Evolutionary conservation across 202 grass and related monocot genomes (phyloP).

Genomic region (Setaria italica): DNA sequence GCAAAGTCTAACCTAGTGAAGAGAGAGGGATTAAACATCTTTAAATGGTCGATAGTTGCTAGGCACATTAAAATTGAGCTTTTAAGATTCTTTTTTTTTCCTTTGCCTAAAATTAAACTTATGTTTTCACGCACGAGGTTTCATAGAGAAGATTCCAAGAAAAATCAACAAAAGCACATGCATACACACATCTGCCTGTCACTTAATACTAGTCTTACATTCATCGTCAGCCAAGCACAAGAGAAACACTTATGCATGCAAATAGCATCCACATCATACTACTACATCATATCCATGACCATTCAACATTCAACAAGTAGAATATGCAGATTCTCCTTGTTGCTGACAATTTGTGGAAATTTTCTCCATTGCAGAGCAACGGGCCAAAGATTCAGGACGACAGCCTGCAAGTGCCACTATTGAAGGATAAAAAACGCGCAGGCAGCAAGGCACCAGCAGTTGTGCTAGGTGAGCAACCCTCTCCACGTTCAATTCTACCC

Average conservation of each 20-base stretch:
- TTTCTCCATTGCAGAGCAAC: slow-evolving; percentile 18
- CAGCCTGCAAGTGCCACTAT: slow-evolving; percentile 39
- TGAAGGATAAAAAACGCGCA: slow-evolving; percentile 48
- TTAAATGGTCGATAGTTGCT: neutral
- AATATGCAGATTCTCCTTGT: neutral
- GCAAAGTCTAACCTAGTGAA: neutral
- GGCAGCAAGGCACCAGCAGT: slow-evolving; percentile 55
- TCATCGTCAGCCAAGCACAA: neutral
- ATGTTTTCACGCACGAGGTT: neutral
- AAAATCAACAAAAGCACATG: neutral
- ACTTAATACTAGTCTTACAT: neutral
- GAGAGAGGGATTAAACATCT: too few species aligned
- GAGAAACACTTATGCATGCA: neutral
- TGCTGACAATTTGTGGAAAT: neutral
- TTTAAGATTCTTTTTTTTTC: too few species aligned
- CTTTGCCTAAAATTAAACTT: neutral
- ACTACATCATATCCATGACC: neutral
- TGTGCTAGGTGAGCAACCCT: slow-evolving; percentile 51
- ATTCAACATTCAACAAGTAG: too few species aligned
- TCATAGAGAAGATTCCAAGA: slow-evolving; percentile 24
- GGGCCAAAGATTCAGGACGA: slow-evolving; percentile 23
- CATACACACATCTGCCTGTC: too few species aligned
- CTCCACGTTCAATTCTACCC: neutral
- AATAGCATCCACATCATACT: neutral
- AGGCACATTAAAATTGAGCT: neutral